These are phyloP conservation scores for Eremothecium sinecaudum DNA, from an alignment of 1,139 yeast genomes.

Conservation along the genomic window DNA sequence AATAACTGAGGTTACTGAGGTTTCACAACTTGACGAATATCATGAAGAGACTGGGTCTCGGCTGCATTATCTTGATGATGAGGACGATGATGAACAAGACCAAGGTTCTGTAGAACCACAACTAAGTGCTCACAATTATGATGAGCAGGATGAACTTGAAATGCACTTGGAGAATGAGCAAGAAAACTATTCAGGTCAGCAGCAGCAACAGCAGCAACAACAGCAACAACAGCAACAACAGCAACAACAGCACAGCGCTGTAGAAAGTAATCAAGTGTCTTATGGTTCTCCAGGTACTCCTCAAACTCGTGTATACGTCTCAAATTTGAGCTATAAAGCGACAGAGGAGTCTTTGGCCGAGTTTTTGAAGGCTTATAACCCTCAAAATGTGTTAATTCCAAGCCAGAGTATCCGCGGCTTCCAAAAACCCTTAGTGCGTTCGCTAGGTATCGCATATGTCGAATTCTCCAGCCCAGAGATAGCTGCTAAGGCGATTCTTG, in stretches of 20 bases:
- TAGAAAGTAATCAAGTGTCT: too few species aligned
- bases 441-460: slow-evolving; percentile 59
- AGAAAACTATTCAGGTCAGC: neutral
- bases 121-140: too few species aligned
- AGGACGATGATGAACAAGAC: neutral
- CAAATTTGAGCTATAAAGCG: slow-evolving; percentile 45
- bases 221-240: neutral
- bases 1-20: too few species aligned
- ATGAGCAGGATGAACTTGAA: too few species aligned
- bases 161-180: too few species aligned
- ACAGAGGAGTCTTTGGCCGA: slow-evolving; percentile 44
- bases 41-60: too few species aligned
- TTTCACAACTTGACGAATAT: too few species aligned
- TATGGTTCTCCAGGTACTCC: slow-evolving; percentile 2
- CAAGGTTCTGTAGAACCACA: too few species aligned
- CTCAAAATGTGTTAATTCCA: slow-evolving; percentile 42
- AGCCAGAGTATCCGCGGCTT: slow-evolving; percentile 44
- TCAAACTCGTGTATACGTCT: slow-evolving; percentile 37
- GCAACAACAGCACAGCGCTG: neutral
- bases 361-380: slow-evolving; percentile 34
- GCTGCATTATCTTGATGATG: too few species aligned
- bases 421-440: slow-evolving; percentile 35
- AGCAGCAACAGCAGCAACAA: neutral
- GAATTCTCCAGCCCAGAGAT: slow-evolving; percentile 44
- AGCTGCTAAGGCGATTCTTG: slow-evolving; percentile 40